Percentiles rank a stretch among this genome's conserved stretches.
phyloP scores from a whole-genome alignment of 1,139 yeast genomes.

The Suhomyces terraborum region DNA sequence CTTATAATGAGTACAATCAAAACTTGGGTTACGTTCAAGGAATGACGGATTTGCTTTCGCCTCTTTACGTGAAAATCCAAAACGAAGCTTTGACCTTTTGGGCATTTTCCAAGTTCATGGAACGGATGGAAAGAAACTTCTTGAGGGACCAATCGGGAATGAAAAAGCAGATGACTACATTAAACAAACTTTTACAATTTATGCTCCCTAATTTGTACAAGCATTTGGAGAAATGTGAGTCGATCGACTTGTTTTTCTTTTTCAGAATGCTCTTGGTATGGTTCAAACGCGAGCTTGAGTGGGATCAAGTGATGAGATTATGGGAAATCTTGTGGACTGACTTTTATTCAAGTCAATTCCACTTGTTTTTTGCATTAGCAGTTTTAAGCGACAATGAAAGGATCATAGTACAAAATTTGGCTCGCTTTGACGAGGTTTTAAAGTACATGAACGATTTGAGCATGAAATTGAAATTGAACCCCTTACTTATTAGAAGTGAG shows the following conservation, averaged over 20 bases:
- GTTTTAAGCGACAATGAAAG: constrained; percentile 84
- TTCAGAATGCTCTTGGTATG: constrained; percentile 93
- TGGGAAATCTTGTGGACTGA: constrained; percentile 97
- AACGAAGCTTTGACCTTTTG: constrained; percentile 85
- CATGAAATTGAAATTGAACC: constrained; percentile 71
- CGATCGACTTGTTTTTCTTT: constrained; percentile 87
- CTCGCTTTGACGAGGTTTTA: constrained; percentile 84
- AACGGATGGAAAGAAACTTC: constrained; percentile 92
- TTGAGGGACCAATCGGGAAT: constrained; percentile 90
- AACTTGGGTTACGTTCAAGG: constrained; percentile 97
- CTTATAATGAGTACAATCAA: constrained; percentile 81
- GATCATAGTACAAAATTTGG: constrained; percentile 70
- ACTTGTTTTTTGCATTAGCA: constrained; percentile 82
- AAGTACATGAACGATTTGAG: constrained; percentile 91
- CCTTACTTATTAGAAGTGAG: constrained; percentile 78
- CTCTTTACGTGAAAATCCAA: constrained; percentile 72
- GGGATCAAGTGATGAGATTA: constrained; percentile 72
- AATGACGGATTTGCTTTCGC: constrained; percentile 91
- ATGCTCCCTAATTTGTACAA: constrained; percentile 83
- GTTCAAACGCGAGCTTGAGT: constrained; percentile 89
- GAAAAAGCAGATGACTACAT: constrained; percentile 80
- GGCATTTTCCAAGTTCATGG: constrained; percentile 89
- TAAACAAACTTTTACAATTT: constrained; percentile 81
- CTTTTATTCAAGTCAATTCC: constrained; percentile 80
- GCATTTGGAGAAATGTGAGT: constrained; percentile 85